Conservation (phyloP, 1,284 basidiomycete species). For the Quambalaria eucalypti region DNA sequence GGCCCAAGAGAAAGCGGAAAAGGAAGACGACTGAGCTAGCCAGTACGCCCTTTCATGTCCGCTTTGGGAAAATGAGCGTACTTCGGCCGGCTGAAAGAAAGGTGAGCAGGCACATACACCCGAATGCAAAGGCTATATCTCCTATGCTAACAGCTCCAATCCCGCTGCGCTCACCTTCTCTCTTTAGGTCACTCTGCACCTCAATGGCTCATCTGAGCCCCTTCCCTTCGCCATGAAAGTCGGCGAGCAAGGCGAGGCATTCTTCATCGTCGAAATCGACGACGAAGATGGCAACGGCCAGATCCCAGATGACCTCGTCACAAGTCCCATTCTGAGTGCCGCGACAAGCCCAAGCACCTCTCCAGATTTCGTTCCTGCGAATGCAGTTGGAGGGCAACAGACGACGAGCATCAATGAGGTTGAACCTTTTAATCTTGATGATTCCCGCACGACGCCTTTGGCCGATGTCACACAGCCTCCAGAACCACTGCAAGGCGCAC, state of each 20-base stretch:
- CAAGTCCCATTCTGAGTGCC: constrained; percentile 59
- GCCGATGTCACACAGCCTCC: too few relatives aligned
- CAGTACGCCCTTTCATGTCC: constrained; percentile 93
- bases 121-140: not conserved
- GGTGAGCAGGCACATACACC: constrained; percentile 55
- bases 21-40: constrained; percentile 56
- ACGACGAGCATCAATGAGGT: constrained; percentile 11
- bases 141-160: not conserved
- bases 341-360: constrained; percentile 27
- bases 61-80: constrained; percentile 97
- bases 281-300: constrained; percentile 53
- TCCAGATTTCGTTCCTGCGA: constrained; percentile 1
- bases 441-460: constrained; percentile 4
- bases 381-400: not conserved
- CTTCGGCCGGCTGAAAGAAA: constrained; percentile 88
- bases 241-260: constrained; percentile 94
- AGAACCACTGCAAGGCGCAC: too few relatives aligned
- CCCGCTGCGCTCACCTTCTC: not conserved
- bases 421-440: constrained; percentile 32
- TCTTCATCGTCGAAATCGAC: constrained; percentile 96
- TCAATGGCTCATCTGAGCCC: constrained; percentile 48
- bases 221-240: constrained; percentile 98
- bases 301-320: constrained; percentile 84
- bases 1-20: not conserved
- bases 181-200: constrained; percentile 21